Conservation (phyloP, 257 asterid species). For the Fraxinus anomala region DNA sequence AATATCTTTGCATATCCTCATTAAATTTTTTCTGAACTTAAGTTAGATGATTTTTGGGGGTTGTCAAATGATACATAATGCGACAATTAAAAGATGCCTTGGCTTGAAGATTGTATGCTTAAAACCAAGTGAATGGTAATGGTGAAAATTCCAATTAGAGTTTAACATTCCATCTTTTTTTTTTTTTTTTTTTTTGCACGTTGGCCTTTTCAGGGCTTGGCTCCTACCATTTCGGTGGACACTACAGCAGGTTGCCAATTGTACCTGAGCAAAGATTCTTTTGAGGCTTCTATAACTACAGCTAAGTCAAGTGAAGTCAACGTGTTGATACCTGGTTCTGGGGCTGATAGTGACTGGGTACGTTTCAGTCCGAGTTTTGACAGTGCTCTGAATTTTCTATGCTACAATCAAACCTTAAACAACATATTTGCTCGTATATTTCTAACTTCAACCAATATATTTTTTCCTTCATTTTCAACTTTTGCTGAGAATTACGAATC, state of each 20-base stretch:
- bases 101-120: neutral
- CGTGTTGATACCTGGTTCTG: slow-evolving; percentile 82
- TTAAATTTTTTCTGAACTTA: too few relatives aligned
- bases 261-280: slow-evolving; percentile 83
- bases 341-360: slow-evolving; percentile 93
- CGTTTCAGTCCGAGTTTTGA: slow-evolving; percentile 5
- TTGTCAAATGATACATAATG: neutral
- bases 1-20: neutral
- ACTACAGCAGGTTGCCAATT: slow-evolving; percentile 93
- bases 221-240: slow-evolving; percentile 93
- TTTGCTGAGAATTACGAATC: neutral
- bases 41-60: neutral
- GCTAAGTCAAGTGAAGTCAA: slow-evolving; percentile 96
- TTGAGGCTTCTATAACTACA: slow-evolving; percentile 81
- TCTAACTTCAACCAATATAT: neutral
- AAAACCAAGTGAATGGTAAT: neutral
- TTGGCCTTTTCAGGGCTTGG: slow-evolving; percentile 60
- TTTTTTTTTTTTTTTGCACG: slow-evolving; percentile 20
- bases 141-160: neutral
- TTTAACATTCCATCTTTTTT: neutral
- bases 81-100: neutral
- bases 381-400: too few relatives aligned
- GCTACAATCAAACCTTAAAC: neutral
- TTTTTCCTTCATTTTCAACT: neutral
- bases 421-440: neutral